Percentiles rank a stretch among this genome's conserved stretches.
Conservation (phyloP, 352 stramenopile genomes). For the Globisporangium okanoganense region DNA sequence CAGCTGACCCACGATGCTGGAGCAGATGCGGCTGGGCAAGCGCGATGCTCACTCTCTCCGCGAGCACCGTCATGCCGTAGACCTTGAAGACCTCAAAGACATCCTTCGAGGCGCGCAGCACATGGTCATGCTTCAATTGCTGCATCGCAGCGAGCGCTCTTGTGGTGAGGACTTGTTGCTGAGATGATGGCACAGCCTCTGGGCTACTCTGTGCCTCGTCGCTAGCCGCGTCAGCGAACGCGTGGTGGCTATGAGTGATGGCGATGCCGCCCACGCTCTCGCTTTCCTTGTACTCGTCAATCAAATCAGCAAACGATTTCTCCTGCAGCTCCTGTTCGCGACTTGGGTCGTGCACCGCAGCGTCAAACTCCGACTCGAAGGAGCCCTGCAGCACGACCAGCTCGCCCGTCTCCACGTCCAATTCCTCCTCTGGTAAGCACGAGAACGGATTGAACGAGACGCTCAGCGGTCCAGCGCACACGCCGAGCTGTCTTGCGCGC, state of each 20-base stretch:
- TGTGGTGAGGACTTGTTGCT: neutral
- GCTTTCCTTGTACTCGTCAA: slow-evolving; percentile 33
- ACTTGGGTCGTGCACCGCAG: slow-evolving; percentile 15
- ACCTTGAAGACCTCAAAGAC: slow-evolving; percentile 83
- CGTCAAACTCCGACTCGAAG: slow-evolving; percentile 19
- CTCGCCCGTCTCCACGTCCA: slow-evolving; percentile 57
- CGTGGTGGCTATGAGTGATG: slow-evolving; percentile 23
- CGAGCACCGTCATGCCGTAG: slow-evolving; percentile 75
- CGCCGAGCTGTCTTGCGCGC: slow-evolving; percentile 19
- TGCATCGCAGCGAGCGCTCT: slow-evolving; percentile 22
- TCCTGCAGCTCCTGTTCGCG: slow-evolving; percentile 15
- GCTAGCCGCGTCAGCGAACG: slow-evolving; percentile 18
- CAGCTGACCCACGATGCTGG: slow-evolving; percentile 1
- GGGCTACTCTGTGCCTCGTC: neutral
- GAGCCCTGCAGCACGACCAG: slow-evolving; percentile 38
- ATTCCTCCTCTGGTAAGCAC: slow-evolving; percentile 51
- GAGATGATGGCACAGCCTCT: neutral
- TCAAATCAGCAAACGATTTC: slow-evolving; percentile 31
- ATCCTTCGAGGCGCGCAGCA: slow-evolving; percentile 53
- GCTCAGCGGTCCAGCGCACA: slow-evolving; percentile 31
- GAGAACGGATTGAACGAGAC: slow-evolving; percentile 58
- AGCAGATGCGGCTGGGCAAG: slow-evolving; percentile 33
- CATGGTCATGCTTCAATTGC: slow-evolving; percentile 30
- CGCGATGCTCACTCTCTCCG: slow-evolving; percentile 57
- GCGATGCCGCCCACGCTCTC: neutral